Base-by-base conservation (phyloP, 2,329 filamentous ascomycete genomes). In the Ampelomyces quisqualis region DNA sequence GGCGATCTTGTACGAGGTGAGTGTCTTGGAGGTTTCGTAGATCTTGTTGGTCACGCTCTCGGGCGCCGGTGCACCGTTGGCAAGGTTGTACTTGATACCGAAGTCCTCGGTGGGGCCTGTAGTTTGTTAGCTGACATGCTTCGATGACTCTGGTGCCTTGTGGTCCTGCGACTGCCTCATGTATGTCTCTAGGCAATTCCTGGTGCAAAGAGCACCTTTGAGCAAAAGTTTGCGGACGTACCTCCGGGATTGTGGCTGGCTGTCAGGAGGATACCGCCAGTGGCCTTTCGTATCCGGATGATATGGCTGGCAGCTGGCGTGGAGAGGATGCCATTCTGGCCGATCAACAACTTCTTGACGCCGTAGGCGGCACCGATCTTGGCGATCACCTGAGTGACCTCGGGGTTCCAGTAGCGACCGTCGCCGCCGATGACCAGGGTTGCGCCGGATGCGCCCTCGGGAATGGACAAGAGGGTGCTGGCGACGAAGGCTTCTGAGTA, bases 61-160 rank as follows among this genome's bases (percentile, higher is more conserved):
- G 44, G 93, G 93, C 41, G 93, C 93, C 29, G 93, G 93, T 41
- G 90, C 93, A 60, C 93, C 93, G 66, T 98, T 97, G 70, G 89
- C 78, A 45, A 98, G 79, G 79, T 98, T 98, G 81, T 98, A 98
- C 77, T 98, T 98, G 84, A 98, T 98, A 60, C 93, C 93, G 62
- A 98, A 98, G 73, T 98, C 93, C 69, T 93, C 86, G 58, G 82
- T 86, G 49, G 93, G 93, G 36, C 90, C 89, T 95, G 58, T 8
- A 32, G 13, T 5, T 17, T 8, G 36, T 57, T 23, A 55, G 43
- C 13, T 15, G 15, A 23, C 6, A 4, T 24, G 9, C 3, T n/a
- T n/a, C n/a, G n/a, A n/a, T n/a, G n/a, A n/a, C n/a, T n/a, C n/a
- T n/a, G n/a, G n/a, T n/a, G n/a, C n/a, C n/a, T n/a, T n/a, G n/a